Conservation (phyloP, 2,329 filamentous ascomycete genomes). For the Chaetomiaceae sp. region DNA sequence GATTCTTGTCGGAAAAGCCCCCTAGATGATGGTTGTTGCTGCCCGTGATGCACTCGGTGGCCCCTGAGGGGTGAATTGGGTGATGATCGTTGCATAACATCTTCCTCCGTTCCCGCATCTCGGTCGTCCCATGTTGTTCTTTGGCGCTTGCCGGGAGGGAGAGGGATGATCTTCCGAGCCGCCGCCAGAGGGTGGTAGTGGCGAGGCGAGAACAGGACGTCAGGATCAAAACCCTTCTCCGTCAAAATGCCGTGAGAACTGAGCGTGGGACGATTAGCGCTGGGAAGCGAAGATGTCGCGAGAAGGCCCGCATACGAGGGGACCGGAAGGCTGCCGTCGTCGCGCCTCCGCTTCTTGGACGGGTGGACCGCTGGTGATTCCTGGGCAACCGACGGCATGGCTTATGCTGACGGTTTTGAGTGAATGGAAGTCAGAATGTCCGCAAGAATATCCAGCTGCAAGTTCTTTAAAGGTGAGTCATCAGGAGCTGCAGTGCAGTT, state of each 20-base stretch:
- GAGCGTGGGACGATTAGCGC: constrained; percentile 4
- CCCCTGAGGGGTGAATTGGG: too few relatives aligned
- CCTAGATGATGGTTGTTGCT: neutral
- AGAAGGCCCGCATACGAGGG: constrained; percentile 16
- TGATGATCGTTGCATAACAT: constrained; percentile 11
- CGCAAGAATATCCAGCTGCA: too few relatives aligned
- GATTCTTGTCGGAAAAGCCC: neutral
- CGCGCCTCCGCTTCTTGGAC: constrained; percentile 35
- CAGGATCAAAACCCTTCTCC: constrained; percentile 9
- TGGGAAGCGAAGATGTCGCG: constrained; percentile 3
- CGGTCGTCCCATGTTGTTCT: constrained; percentile 10
- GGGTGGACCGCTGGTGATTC: constrained; percentile 27
- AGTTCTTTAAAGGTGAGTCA: too few relatives aligned
- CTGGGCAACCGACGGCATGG: constrained; percentile 35
- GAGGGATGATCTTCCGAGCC: constrained; percentile 19
- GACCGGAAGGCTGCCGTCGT: constrained; percentile 24
- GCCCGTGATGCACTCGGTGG: neutral
- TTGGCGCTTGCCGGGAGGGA: constrained; percentile 19
- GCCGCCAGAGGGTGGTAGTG: constrained; percentile 9
- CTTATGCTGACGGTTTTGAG: too few relatives aligned
- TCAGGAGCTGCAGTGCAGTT: too few relatives aligned
- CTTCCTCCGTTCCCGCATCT: constrained; percentile 11
- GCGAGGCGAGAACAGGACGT: constrained; percentile 3
- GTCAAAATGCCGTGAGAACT: constrained; percentile 11
- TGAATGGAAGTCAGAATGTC: too few relatives aligned